Evolutionary conservation across 202 grass and related monocot species (phyloP).

Genomic region (Bolboschoenoplectus hybrid): DNA sequence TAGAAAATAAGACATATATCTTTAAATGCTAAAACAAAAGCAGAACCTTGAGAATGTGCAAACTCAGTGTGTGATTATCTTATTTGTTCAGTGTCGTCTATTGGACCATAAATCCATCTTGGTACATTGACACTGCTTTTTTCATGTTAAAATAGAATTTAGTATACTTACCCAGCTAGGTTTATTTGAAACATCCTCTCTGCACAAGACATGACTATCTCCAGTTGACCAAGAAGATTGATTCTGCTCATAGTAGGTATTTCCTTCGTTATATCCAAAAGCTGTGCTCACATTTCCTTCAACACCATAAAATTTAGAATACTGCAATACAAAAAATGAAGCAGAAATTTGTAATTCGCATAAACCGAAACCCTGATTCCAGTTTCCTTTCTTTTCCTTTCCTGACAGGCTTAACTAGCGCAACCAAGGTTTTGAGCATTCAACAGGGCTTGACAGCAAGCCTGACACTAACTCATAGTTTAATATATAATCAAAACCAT

Average conservation of each 20-base stretch:
- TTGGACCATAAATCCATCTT: background rate
- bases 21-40: constrained; percentile 2
- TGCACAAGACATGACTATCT: constrained; percentile 16
- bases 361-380: constrained; percentile 12
- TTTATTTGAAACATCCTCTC: constrained; percentile 17
- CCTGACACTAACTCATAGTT: background rate
- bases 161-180: constrained; percentile 24
- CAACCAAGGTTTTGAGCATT: background rate
- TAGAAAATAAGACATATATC: constrained; percentile 7
- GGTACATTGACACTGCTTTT: background rate
- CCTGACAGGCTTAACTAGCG: background rate
- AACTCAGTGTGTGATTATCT: background rate
- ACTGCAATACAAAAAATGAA: constrained; percentile 40
- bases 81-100: background rate
- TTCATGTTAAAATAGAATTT: background rate
- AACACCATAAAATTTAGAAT: constrained; percentile 47
- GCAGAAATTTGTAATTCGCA: constrained; percentile 20
- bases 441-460: background rate
- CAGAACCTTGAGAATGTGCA: background rate
- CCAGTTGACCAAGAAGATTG: constrained; percentile 28
- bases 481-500: background rate
- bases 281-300: constrained; percentile 36
- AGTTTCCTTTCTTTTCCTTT: constrained; percentile 1
- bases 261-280: constrained; percentile 32
- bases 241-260: constrained; percentile 31